Base-by-base conservation (phyloP, 169 alveolate genomes). In the Eimeria necatrix region DNA sequence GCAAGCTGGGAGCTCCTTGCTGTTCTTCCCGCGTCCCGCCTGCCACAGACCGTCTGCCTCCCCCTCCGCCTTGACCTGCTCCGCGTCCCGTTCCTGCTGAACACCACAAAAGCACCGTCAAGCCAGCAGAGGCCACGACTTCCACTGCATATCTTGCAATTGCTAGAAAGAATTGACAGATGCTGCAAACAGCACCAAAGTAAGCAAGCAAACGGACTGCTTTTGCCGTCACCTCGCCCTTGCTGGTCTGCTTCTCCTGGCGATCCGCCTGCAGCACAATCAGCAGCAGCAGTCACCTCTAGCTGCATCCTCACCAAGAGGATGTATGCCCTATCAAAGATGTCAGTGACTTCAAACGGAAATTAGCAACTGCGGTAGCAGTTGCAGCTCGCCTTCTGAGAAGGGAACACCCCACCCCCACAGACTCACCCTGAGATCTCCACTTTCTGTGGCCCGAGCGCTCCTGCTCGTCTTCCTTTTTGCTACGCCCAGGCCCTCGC, bases 401-500 rank as follows among this genome's bases (percentile, higher is more conserved):
- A 16, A 10, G 68, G 68, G 18, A 16, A 56, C 2, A 56, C 68
- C 2, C 68, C 12, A 16, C 68, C 18, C 12, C 22, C 68, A 1
- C 2, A 7, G 24, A 41, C 83, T 16, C 24, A 71, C 83, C 83
- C 52, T 18, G 83, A 48, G 18, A 26, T 32, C 61, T 76, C 87
- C 87, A 76, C 61, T 76, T 20, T 18, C 61, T 32, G 7, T 48
- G 14, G 46, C 32, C 9, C 9, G 32, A 14, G 26, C 24, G 26
- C 18, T 76, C 87, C 14, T 76, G 87, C 61, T 76, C 87, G 18
- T 76, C 87, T 48, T 76, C 87, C 26, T 60, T 20, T 26, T 76
- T 76, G 9, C 61, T n/a, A 18, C 87, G 87, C 32, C 61, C 53
- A 32, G 87, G 56, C 41, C 87, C 87, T 48, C 87, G 87, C 61